These are phyloP conservation scores for Penicillium sp. DNA, from an alignment of 2,329 filamentous ascomycete genomes.

Conservation along the genomic window DNA sequence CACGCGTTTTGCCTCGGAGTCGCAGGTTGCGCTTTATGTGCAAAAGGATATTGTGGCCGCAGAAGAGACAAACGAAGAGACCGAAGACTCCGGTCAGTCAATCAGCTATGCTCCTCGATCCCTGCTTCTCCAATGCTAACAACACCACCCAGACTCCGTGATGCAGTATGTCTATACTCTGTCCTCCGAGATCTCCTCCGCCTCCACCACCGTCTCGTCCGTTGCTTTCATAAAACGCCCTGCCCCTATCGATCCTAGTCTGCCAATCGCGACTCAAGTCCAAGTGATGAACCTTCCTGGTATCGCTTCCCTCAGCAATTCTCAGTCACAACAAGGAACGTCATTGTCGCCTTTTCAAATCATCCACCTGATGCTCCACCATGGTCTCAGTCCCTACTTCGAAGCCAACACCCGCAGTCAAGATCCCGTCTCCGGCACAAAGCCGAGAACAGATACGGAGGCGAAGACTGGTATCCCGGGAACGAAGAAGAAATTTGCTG, in stretches of 20 bases:
- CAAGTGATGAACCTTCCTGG: slow-evolving; percentile 92
- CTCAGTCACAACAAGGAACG: slow-evolving; percentile 68
- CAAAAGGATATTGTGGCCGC: slow-evolving; percentile 70
- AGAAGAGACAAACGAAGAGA: slow-evolving; percentile 46
- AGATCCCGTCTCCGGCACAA: slow-evolving; percentile 63
- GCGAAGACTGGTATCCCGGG: slow-evolving; percentile 92
- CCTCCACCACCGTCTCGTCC: slow-evolving; percentile 77
- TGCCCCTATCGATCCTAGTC: slow-evolving; percentile 77
- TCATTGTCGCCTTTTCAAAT: slow-evolving; percentile 85
- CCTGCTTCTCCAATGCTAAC: slow-evolving; percentile 5
- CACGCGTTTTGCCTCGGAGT: slow-evolving; percentile 83
- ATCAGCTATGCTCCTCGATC: not conserved
- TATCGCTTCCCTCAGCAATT: slow-evolving; percentile 67
- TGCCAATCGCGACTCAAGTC: slow-evolving; percentile 83
- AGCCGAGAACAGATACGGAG: slow-evolving; percentile 79
- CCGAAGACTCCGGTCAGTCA: slow-evolving; percentile 43
- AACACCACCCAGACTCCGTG: slow-evolving; percentile 23
- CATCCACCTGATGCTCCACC: slow-evolving; percentile 86
- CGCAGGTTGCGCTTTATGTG: slow-evolving; percentile 85
- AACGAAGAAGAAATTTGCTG: slow-evolving; percentile 96
- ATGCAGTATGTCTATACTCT: slow-evolving; percentile 71
- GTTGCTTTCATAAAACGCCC: slow-evolving; percentile 89
- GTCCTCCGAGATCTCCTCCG: slow-evolving; percentile 73
- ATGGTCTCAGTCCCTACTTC: slow-evolving; percentile 91
- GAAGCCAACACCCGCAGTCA: slow-evolving; percentile 90